Conservation (phyloP, 106 monocot species). For the Allium fistulosum region DNA sequence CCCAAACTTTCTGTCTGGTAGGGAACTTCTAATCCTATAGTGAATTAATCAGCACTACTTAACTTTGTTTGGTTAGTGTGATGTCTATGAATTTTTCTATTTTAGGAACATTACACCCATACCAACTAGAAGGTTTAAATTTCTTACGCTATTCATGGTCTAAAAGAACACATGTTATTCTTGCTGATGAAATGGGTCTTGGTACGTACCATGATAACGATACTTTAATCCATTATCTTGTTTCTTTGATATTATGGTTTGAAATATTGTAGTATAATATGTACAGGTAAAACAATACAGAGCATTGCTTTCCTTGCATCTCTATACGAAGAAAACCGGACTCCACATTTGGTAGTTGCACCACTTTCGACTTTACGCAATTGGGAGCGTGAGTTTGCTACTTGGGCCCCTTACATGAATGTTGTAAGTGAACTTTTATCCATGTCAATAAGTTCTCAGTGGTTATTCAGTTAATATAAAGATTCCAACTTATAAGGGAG, state of each 20-base stretch:
- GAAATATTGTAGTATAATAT: conserved; percentile 5
- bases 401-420: conserved; percentile 99
- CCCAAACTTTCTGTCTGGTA: conserved; percentile 83
- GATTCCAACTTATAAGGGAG: neutral
- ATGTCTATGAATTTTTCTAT: neutral
- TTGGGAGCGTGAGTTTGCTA: conserved; percentile 99
- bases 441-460: neutral
- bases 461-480: neutral
- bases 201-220: conserved; percentile 32
- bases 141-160: conserved; percentile 96
- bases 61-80: neutral
- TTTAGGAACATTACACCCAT: conserved; percentile 84
- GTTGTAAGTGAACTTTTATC: conserved; percentile 55
- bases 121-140: conserved; percentile 97
- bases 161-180: conserved; percentile 87
- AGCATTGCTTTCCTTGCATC: conserved; percentile 99
- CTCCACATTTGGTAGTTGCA: conserved; percentile 85
- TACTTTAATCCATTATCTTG: neutral
- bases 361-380: conserved; percentile 96
- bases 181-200: conserved; percentile 99
- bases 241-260: neutral
- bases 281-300: conserved; percentile 96
- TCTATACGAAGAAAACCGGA: conserved; percentile 70
- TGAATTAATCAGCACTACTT: neutral
- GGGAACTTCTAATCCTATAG: neutral